Base-by-base conservation (phyloP, 108 stramenopile genomes). In the Skeletonema costatum region DNA sequence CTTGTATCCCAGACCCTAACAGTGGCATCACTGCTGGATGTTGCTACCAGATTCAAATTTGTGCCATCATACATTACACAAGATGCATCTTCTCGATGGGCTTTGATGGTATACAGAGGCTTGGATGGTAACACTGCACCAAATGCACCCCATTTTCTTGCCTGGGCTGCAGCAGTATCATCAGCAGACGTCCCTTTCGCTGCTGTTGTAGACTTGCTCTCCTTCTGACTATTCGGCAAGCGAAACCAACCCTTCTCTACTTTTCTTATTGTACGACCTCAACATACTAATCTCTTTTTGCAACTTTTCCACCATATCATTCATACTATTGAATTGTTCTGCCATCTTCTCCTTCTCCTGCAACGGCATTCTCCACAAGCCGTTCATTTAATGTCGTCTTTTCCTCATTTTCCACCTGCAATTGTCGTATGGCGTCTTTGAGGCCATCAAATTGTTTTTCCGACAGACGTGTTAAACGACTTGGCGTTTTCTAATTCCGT, bases 381-480 rank as follows among this genome's bases (percentile, higher is more conserved):
- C 74, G 41, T 59, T 68, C 58, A 72, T 93, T 93, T 41, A 89
- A 82, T 67, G 86, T 90, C 33, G 86, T 84, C 30, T 88, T 51
- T 21, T 68, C 66, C 10, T 92, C 90, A 66, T 91, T 93, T 81
- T 96, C 94, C 13, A 86, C 76, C 64, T 93, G 91, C 30, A 93
- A 63, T 21, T 78, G 41, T 31, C 91, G 88, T 41, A 96, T 93
- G 17, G 89, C 85, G 60, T 90, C 82, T 65, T 96, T 96, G 14
- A 96, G 72, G 17, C 91, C 94, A 61, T 68, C 83, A 65, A 89
- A 91, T 85, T 96, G 94, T 58, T 89, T 83, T 70, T 92, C 94
- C 16, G 94, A 91, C 53, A 96, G 75, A 41, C 89, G 77, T 16
- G 89, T 79, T 32, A 80, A 80, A 59, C 8, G 87, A 83, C 74